Evolutionary conservation across 2,329 filamentous ascomycete species (phyloP), one percentile per base, ranked within the genome.

Genomic region (Paraconiothyrium sp.): DNA sequence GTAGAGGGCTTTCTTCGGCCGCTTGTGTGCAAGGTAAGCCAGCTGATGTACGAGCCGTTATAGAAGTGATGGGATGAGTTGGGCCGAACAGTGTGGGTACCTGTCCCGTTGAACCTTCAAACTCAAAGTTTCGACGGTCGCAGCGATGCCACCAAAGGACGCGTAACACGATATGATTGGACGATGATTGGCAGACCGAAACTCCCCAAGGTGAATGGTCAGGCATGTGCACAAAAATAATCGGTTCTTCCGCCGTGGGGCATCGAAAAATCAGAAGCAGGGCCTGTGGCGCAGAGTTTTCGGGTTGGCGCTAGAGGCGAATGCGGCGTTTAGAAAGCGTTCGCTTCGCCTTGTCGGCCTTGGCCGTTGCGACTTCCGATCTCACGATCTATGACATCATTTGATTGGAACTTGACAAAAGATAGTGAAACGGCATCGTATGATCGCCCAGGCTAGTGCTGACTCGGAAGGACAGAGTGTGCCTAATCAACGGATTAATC

Each of bases 341-440:
- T 32, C 37, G 41, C 35, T 32, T 41, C 1, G 35, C 9, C 44
- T 41, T 50, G 22, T 32, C 27, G 7, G 35, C 9, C 44, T 41
- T 50, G 22, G 55, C 49, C 9, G 10, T 9, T 6, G 30, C n/a
- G 22, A n/a, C 7, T 13, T 16, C 13, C 47, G 47, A 52, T 51
- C 37, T 34, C 37, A 52, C 56, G 56, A 58, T 58, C 47, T 14
- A 52, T 52, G 47, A 58, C 48, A 52, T 52, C 56, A 58, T 30
- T 6, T 1, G 43, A 37, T 22, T n/a, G 32, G 11, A 44, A 30
- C 9, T 20, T 41, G 9, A n/a, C 14, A 13, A 11, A 24, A n/a
- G 14, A 20, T 39, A 27, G 22, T 52, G 49, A 52, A 52, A 52
- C 49, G 6, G 49, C 49, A 24, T 51, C 48, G 48, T 35, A 22